phyloP scores from a whole-genome alignment of 2,329 filamentous ascomycete species.

The Apiospora aurea region DNA sequence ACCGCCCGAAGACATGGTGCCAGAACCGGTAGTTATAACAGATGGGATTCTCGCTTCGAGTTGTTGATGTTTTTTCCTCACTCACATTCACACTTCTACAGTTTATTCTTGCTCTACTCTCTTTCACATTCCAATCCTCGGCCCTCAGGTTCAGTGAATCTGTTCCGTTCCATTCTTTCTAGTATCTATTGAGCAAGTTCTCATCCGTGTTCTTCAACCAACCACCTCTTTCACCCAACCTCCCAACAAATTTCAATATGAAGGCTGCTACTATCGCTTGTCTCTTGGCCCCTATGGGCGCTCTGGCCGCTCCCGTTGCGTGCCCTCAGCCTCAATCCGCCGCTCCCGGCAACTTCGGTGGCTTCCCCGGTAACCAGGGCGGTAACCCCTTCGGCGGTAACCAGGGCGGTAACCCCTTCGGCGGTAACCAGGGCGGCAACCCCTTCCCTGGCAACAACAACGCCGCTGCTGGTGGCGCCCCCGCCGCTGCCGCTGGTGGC shows the following conservation, averaged over 20 bases:
- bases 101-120: constrained; percentile 3
- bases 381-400: neutral
- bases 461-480: neutral
- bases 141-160: constrained; percentile 24
- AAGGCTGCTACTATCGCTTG: constrained; percentile 42
- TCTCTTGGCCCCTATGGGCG: constrained; percentile 43
- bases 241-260: constrained; percentile 33
- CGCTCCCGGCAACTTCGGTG: constrained; percentile 51
- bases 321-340: constrained; percentile 43
- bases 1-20: neutral
- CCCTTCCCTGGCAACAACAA: neutral
- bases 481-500: neutral
- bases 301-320: constrained; percentile 42
- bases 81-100: neutral
- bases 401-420: neutral
- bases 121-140: neutral
- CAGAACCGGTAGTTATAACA: neutral
- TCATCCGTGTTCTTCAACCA: neutral
- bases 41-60: neutral
- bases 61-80: neutral
- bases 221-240: neutral
- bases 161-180: constrained; percentile 24
- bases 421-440: neutral
- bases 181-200: constrained; percentile 8
- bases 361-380: neutral